Evolutionary conservation across 306 rosid species (phyloP).

Genomic region (Urtica urens): DNA sequence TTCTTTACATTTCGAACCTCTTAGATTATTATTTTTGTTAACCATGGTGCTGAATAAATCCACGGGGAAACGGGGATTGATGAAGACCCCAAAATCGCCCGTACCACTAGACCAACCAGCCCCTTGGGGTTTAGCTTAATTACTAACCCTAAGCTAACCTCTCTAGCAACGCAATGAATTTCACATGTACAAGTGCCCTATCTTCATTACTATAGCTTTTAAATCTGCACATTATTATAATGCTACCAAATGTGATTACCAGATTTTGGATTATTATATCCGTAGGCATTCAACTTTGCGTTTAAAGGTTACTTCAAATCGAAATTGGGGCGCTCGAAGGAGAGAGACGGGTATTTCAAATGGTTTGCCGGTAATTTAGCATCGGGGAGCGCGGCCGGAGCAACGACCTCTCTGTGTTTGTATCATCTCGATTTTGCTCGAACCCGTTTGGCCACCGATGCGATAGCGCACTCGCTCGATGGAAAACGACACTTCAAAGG

Average conservation of each 20-base stretch:
- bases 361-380: conserved; percentile 97
- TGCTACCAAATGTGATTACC: conserved; percentile 40
- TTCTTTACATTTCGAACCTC: too few species aligned
- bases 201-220: too few species aligned
- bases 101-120: too few species aligned
- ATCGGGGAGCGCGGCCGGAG: conserved; percentile 99
- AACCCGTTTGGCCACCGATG: conserved; percentile 77
- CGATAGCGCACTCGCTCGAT: conserved; percentile 25
- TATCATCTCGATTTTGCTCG: conserved; percentile 94
- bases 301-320: conserved; percentile 97
- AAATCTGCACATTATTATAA: conserved; percentile 14
- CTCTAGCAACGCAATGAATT: too few species aligned
- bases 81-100: too few species aligned
- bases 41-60: too few species aligned
- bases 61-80: too few species aligned
- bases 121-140: too few species aligned
- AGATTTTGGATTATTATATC: conserved; percentile 59
- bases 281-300: conserved; percentile 99
- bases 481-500: conserved; percentile 75
- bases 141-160: too few species aligned
- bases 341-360: conserved; percentile 79
- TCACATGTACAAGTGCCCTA: too few species aligned
- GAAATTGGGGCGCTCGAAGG: conserved; percentile 70
- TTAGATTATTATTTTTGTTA: too few species aligned
- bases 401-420: conserved; percentile 69